phyloP scores from a whole-genome alignment of 2,329 filamentous ascomycete species.

The Myriosclerotinia curreyana region DNA sequence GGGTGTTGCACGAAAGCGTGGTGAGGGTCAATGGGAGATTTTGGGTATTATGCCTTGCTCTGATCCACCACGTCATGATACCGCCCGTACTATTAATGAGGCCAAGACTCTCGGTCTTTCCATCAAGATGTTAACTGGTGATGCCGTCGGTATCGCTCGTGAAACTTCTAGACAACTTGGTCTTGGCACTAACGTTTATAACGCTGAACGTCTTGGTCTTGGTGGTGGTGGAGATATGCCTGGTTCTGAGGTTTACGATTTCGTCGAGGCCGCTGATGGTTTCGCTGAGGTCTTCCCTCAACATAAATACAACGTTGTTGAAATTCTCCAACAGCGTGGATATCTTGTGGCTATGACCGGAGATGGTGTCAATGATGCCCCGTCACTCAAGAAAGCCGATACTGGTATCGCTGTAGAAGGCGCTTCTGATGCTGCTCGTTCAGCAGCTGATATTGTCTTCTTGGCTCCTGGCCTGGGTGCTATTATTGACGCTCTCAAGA shows the following conservation, averaged over 20 bases:
- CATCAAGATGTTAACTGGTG: constrained; percentile 96
- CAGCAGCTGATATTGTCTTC: constrained; percentile 91
- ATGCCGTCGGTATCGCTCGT: constrained; percentile 88
- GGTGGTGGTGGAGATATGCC: constrained; percentile 90
- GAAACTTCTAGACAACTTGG: constrained; percentile 89
- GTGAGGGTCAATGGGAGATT: constrained; percentile 80
- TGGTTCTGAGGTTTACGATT: constrained; percentile 90
- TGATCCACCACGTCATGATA: constrained; percentile 87
- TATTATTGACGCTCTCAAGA: constrained; percentile 91
- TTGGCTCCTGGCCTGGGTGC: constrained; percentile 86
- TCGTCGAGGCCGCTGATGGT: constrained; percentile 91
- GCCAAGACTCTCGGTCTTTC: constrained; percentile 83
- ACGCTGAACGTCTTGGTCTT: constrained; percentile 86
- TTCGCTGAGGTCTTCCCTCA: constrained; percentile 94
- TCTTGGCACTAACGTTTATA: constrained; percentile 90
- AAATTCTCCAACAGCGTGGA: constrained; percentile 89
- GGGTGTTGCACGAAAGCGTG: constrained; percentile 87
- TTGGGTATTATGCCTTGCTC: constrained; percentile 94
- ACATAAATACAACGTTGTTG: constrained; percentile 93
- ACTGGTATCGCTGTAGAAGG: constrained; percentile 94
- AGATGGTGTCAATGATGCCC: constrained; percentile 92
- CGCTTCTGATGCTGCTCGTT: constrained; percentile 85
- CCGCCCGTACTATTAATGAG: constrained; percentile 84
- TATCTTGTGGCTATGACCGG: constrained; percentile 95
- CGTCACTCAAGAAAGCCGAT: constrained; percentile 92